Evolutionary conservation across 1,139 yeast species (phyloP), one percentile per base, ranked within the genome.

Genomic region (Scheffersomyces lignicola): DNA sequence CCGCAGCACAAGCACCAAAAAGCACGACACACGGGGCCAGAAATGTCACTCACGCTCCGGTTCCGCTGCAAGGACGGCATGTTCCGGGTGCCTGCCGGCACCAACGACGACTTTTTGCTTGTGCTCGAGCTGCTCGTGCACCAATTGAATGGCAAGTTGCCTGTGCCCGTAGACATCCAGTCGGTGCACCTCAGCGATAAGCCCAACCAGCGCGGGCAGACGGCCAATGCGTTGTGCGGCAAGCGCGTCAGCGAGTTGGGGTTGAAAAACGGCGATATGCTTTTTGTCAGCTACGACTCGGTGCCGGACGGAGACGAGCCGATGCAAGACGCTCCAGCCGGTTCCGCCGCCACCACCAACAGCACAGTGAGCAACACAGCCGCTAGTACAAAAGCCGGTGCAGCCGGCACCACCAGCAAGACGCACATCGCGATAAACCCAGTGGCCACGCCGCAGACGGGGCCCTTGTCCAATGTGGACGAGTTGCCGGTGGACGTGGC

Each of bases 21-120:
- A n/a, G n/a, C n/a, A n/a, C n/a, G n/a, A n/a, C n/a, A n/a, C n/a
- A n/a, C n/a, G n/a, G n/a, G n/a, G n/a, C n/a, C n/a, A n/a, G n/a
- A 25, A 25, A 26, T 26, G 26, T 36, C 47, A 23, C 28, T 45
- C 17, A 42, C 42, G 18, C 43, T 92, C 38, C 73, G 98, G 54
- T 87, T 92, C 59, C 75, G 96, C 53, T 72, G 92, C 24, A 85
- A 78, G 48, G 85, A 85, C 49, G 97, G 97, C 10, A 83, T 81
- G 76, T 78, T 77, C 55, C 74, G 97, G 40, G 71, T 86, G 30
- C 58, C 62, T 26, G 78, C 78, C 15, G 78, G 77, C 13, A 60
- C 66, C 3, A 35, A 48, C 0, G 72, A 72, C n/a, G 62, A 60
- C 11, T 80, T 89, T 43, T 58, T 65, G 3, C 51, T 55, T 1